A percentile compares a stretch with the other conserved stretches of the same genome.
phyloP scores from a whole-genome alignment of 2,329 filamentous ascomycete species.

The Penicillium palitans region DNA sequence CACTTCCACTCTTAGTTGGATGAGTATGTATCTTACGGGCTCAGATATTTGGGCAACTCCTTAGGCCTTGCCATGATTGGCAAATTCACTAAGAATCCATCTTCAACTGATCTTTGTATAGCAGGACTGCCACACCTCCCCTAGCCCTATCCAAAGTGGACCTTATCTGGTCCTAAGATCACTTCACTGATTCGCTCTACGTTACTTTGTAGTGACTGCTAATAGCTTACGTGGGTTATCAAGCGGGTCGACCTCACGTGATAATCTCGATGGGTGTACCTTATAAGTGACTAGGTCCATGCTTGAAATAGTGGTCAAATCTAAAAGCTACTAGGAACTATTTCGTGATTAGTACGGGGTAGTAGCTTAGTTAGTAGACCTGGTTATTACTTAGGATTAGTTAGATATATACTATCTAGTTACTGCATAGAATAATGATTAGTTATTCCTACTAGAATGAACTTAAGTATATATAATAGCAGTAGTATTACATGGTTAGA shows the following conservation, averaged over 20 bases:
- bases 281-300: no score
- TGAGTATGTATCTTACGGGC: not conserved
- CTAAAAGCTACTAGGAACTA: no score
- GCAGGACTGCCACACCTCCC: not conserved
- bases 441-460: no score
- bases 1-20: not conserved
- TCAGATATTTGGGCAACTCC: not conserved
- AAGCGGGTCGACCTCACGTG: not conserved
- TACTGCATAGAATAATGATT: no score
- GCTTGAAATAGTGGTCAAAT: no score
- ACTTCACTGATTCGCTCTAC: not conserved
- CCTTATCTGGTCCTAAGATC: not conserved
- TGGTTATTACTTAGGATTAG: no score
- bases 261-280: not conserved
- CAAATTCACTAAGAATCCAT: not conserved
- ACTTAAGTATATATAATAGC: no score
- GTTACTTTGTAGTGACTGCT: not conserved
- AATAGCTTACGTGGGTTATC: not conserved
- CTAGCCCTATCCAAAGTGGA: not conserved
- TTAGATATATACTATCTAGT: no score
- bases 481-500: no score
- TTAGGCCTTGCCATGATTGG: not conserved
- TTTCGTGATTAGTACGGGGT: no score
- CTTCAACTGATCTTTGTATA: not conserved
- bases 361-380: no score